Percentiles rank a stretch among this genome's conserved stretches.
These are phyloP conservation scores for Cardamine chenopodiifolia DNA, from an alignment of 345 rosid genomes.

Conservation along the genomic window DNA sequence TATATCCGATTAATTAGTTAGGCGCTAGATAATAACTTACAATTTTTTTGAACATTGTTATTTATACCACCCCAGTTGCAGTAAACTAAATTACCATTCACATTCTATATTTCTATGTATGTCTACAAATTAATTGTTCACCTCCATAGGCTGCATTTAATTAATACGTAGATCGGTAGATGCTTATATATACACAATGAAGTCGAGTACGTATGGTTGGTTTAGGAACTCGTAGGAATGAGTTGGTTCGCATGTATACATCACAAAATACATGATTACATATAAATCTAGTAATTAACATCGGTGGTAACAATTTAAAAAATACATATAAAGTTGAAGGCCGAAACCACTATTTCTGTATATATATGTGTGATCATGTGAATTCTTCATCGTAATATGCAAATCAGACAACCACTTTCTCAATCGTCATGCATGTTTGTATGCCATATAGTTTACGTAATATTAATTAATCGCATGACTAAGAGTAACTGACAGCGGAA, in stretches of 20 bases:
- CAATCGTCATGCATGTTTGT: background rate
- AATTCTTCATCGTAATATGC: conserved; percentile 16
- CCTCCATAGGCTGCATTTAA: background rate
- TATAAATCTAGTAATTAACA: background rate
- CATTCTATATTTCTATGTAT: background rate
- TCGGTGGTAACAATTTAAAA: background rate
- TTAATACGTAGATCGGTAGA: conserved; percentile 2
- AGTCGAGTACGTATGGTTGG: conserved; percentile 1
- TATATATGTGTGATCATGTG: background rate
- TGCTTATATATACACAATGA: background rate
- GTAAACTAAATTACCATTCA: background rate
- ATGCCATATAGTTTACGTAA: conserved; percentile 1
- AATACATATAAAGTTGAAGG: background rate
- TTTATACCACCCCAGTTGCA: background rate
- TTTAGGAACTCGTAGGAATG: conserved; percentile 8
- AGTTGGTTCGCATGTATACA: conserved; percentile 7
- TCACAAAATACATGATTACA: background rate
- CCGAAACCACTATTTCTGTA: background rate
- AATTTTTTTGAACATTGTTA: too few relatives aligned
- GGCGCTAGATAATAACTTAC: too few relatives aligned
- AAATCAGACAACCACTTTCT: conserved; percentile 22
- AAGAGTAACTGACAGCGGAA: conserved; percentile 25
- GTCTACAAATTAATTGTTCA: background rate
- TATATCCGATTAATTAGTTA: background rate
- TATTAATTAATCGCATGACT: conserved; percentile 16